Percentiles rank a stretch among this genome's conserved stretches.
These are phyloP conservation scores for Ganoderma lingzhi DNA, from an alignment of 1,284 basidiomycete species.

Conservation along the genomic window DNA sequence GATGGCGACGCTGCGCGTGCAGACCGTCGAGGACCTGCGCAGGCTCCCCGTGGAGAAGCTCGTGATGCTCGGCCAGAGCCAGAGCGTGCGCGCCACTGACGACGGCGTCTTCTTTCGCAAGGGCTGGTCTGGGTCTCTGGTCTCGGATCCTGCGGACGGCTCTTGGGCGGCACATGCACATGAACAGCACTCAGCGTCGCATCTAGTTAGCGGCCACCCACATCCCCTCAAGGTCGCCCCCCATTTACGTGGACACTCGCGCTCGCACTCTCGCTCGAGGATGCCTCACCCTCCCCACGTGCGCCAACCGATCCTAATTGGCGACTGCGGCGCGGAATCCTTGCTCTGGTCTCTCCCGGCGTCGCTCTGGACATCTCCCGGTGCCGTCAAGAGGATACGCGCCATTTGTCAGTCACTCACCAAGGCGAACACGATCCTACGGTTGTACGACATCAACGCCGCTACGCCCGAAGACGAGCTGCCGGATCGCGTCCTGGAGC, in stretches of 20 bases:
- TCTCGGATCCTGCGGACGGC: conserved; percentile 43
- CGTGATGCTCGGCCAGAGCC: conserved; percentile 53
- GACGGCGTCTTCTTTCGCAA: conserved; percentile 72
- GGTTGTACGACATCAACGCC: conserved; percentile 72
- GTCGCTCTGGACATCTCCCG: conserved; percentile 67
- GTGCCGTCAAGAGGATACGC: conserved; percentile 68
- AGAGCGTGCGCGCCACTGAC: conserved; percentile 64
- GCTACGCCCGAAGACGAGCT: conserved; percentile 69
- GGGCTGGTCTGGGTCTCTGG: conserved; percentile 62
- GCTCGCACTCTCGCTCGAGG: conserved; percentile 39
- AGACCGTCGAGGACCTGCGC: conserved; percentile 67
- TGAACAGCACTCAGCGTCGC: conserved; percentile 31
- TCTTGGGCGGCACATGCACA: conserved; percentile 37
- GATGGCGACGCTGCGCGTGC: conserved; percentile 60
- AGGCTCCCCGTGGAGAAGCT: conserved; percentile 62
- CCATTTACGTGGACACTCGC: conserved; percentile 38
- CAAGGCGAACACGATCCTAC: conserved; percentile 65
- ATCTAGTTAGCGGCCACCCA: conserved; percentile 35
- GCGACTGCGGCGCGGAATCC: conserved; percentile 73
- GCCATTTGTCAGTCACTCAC: conserved; percentile 74
- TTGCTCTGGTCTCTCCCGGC: conserved; percentile 64
- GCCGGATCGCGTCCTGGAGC: conserved; percentile 67
- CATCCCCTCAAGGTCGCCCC: conserved; percentile 40
- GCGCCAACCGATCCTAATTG: conserved; percentile 75
- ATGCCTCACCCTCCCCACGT: conserved; percentile 35